Evolutionary conservation across 129 eudicot species (phyloP), one percentile per base, ranked within the genome.

Genomic region (Helianthus annuus): DNA sequence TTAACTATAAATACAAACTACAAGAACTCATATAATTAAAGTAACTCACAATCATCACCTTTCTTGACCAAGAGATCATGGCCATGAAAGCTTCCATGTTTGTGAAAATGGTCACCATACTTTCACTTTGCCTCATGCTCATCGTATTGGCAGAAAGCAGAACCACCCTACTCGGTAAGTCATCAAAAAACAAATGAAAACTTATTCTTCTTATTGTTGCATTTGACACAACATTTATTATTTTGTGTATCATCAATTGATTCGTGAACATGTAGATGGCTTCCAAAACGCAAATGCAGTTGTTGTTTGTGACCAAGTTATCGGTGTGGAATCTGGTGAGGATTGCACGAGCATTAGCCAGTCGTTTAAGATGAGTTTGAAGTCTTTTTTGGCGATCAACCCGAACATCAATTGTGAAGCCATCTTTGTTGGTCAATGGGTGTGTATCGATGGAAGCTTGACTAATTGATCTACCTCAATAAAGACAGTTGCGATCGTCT

Each of bases 381-480:
- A 9, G 16, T 29, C 54, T 0, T 78, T 78, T 65, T 53, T 64
- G 76, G 48, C 45, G 39, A 78, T 71, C 7, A 78, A 78, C 73
- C 82, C 82, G 6, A 78, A 78, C 71, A 71, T 78, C 51, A 78
- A 78, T 58, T 78, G 82, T 17, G 71, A 78, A 51, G 1, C 13
- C 12, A 46, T 64, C 46, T 78, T 78, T 39, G 81, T 53, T 54
- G 81, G 81, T 19, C 81, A 70, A 63, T 78, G 77, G 81, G 65
- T 78, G 45, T 81, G 76, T 51, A 29, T 75, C 22, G 29, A 53
- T 34, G 76, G 83, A 68, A 56, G 12, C 49, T 6, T 59, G 12
- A 36, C 39, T 16, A 54, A 75, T 1, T 56, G 34, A 75, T 66
- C 9, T 14, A 46, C 19, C 44, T 38, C 66, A 4, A 12, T 2